Evolutionary conservation across 2,329 filamentous ascomycete species (phyloP).

Genomic region (Aspergillus amoenus): DNA sequence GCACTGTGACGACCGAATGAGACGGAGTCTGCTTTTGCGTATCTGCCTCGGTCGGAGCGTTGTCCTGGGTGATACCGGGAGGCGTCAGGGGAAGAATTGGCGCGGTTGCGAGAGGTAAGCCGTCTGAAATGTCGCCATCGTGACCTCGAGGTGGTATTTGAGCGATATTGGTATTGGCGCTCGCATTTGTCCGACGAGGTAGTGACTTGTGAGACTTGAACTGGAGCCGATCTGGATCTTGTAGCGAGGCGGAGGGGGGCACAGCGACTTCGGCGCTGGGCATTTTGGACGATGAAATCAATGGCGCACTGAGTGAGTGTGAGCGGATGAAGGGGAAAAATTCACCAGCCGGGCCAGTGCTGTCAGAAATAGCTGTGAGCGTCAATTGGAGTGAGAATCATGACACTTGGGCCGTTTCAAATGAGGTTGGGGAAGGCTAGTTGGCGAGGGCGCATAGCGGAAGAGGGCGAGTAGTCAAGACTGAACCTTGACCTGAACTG

Average conservation of each 20-base stretch:
- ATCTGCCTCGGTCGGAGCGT: conserved; percentile 19
- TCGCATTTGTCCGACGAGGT: conserved; percentile 34
- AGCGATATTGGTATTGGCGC: conserved; percentile 22
- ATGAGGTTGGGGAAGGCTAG: conserved; percentile 14
- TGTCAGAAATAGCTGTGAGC: conserved; percentile 12
- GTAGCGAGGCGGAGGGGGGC: conserved; percentile 26
- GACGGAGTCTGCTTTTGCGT: conserved; percentile 26
- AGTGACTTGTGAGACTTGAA: conserved; percentile 44
- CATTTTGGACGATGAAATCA: conserved; percentile 28
- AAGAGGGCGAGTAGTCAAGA: conserved; percentile 1
- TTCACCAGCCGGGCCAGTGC: conserved; percentile 4
- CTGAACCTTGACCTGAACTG: conserved; percentile 1
- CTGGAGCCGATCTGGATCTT: conserved; percentile 28
- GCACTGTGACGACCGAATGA: conserved; percentile 26
- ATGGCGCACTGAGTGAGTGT: conserved; percentile 7
- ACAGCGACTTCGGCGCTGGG: conserved; percentile 29
- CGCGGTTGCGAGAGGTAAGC: conserved; percentile 20
- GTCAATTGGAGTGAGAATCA: conserved; percentile 14
- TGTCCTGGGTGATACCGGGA: conserved; percentile 30
- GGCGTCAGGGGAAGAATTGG: conserved; percentile 41
- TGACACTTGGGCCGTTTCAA: conserved; percentile 22
- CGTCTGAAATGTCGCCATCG: conserved; percentile 24
- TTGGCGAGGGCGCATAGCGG: conserved; percentile 17
- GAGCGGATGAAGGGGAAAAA: conserved; percentile 5
- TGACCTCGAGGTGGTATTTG: conserved; percentile 25